A percentile compares a stretch with the other conserved stretches of the same genome.
Evolutionary conservation across 345 rosid species (phyloP).

Genomic region (Ceriops tagal): DNA sequence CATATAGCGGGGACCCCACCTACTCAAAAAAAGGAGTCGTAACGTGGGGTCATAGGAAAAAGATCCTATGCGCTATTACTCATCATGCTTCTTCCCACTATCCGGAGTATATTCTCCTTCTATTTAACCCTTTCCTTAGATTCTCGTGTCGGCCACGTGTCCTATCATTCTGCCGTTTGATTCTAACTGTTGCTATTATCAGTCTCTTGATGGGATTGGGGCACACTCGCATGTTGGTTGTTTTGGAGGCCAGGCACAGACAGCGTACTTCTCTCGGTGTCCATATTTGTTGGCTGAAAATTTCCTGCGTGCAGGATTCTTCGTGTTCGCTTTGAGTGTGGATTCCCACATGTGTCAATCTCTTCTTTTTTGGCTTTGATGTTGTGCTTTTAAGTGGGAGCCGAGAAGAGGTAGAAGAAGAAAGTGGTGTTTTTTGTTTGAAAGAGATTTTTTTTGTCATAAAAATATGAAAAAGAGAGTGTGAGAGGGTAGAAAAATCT

Average conservation of each 20-base stretch:
- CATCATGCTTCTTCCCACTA: slow-evolving; percentile 52
- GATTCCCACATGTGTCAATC: slow-evolving; percentile 4
- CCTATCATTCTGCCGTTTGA: slow-evolving; percentile 32
- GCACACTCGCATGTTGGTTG: slow-evolving; percentile 36
- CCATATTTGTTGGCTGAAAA: not conserved
- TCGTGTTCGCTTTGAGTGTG: not conserved
- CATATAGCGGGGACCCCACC: not conserved
- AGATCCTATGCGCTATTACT: slow-evolving; percentile 26
- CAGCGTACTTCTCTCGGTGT: slow-evolving; percentile 9
- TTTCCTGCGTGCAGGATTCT: slow-evolving; percentile 16
- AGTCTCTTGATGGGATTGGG: slow-evolving; percentile 26
- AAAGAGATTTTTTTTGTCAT: too few relatives aligned
- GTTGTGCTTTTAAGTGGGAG: not conserved
- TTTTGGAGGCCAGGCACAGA: slow-evolving; percentile 41
- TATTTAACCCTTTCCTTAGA: slow-evolving; percentile 9
- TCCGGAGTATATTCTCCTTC: slow-evolving; percentile 32
- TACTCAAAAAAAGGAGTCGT: not conserved
- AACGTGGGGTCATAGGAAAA: slow-evolving; percentile 27
- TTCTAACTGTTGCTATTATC: not conserved
- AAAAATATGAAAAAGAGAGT: too few relatives aligned
- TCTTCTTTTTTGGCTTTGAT: not conserved
- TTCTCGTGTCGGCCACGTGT: slow-evolving; percentile 66
- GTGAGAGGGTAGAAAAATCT: too few relatives aligned
- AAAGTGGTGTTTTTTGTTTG: too few relatives aligned
- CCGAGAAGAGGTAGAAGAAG: too few relatives aligned